These are phyloP conservation scores for Litsea cubeba DNA, from an alignment of 164 flowering plant genomes.

Conservation along the genomic window DNA sequence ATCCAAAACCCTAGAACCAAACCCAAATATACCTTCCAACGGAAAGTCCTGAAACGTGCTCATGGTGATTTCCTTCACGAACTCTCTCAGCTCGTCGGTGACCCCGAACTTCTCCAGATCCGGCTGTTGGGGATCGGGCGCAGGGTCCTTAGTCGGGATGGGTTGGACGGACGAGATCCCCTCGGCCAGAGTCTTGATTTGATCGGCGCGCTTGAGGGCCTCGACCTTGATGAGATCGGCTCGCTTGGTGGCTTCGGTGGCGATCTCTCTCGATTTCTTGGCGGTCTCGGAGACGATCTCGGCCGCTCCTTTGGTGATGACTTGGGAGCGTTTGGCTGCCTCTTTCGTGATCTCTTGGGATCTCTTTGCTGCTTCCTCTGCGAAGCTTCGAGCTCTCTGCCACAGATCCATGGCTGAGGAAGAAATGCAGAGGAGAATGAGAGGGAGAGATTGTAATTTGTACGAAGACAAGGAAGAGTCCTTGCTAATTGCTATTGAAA, in stretches of 20 bases:
- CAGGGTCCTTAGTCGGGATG: constrained; percentile 22
- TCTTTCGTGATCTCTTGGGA: constrained; percentile 53
- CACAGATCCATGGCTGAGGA: constrained; percentile 54
- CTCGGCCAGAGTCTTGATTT: constrained; percentile 54
- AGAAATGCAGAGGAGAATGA: background rate
- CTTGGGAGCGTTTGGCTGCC: constrained; percentile 59
- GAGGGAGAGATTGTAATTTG: background rate
- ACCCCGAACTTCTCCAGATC: constrained; percentile 73
- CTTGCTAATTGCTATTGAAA: too few relatives aligned
- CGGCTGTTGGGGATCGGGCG: background rate
- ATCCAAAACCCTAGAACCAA: background rate
- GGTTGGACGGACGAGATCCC: constrained; percentile 35
- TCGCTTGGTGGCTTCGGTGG: constrained; percentile 57
- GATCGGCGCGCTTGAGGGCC: constrained; percentile 53
- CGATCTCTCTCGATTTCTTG: constrained; percentile 58
- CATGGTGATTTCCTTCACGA: constrained; percentile 60
- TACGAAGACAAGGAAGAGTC: too few relatives aligned
- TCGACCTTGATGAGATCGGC: constrained; percentile 46
- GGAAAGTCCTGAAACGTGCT: constrained; percentile 74
- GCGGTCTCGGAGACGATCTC: constrained; percentile 62
- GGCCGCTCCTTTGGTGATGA: constrained; percentile 42
- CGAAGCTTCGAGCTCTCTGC: constrained; percentile 59
- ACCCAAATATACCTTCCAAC: constrained; percentile 39
- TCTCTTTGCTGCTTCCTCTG: constrained; percentile 67
- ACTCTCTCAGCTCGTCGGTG: constrained; percentile 75